Base-by-base conservation (phyloP, 169 alveolate genomes). In the Plasmodium inui region DNA sequence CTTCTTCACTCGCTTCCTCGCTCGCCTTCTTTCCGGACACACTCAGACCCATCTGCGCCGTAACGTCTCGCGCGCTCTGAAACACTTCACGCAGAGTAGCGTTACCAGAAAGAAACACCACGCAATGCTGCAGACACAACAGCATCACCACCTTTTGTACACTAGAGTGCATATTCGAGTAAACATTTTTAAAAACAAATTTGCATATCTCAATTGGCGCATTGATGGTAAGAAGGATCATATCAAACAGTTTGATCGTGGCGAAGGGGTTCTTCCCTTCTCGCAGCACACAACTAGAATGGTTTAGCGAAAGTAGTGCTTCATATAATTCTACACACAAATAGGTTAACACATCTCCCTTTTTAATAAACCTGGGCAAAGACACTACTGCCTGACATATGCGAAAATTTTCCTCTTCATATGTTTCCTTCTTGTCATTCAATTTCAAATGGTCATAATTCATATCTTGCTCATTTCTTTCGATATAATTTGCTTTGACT, bases 371-470 rank as follows among this genome's bases (percentile, higher is more conserved):
- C 28, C 37, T 74, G 28, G 93, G 93, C 41, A 86, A 86, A 12
- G 80, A 5, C 3, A 76, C 61, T n/a, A 86, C 61, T 28, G 86
- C 70, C 41, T 86, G 93, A 22, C 84, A 30, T 17, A 86, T 74
- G 28, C 93, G 71, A 76, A 86, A 86, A 53, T 74, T 53, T 76
- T 74, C 93, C 17, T 86, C 93, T 32, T 86, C 86, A 73, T 85
- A 85, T 4, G 46, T 85, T 41, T 85, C 93, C 61, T 74, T 85
- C 44, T 41, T 74, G 14, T 85, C 93, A 44, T 76, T 74, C 46
- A 53, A 74, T 86, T 30, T 86, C 81, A 86, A 73, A 74, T 22
- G 37, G 28, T 86, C 93, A 22, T 70, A 10, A 76, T 86, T 86
- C 8, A 19, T 34, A 7, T 72, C 76, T 28, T 28, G 72, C 17